A percentile compares a stretch with the other conserved stretches of the same genome.
phyloP scores from a whole-genome alignment of 257 asterid genomes.

The Penstemon barbatus region DNA sequence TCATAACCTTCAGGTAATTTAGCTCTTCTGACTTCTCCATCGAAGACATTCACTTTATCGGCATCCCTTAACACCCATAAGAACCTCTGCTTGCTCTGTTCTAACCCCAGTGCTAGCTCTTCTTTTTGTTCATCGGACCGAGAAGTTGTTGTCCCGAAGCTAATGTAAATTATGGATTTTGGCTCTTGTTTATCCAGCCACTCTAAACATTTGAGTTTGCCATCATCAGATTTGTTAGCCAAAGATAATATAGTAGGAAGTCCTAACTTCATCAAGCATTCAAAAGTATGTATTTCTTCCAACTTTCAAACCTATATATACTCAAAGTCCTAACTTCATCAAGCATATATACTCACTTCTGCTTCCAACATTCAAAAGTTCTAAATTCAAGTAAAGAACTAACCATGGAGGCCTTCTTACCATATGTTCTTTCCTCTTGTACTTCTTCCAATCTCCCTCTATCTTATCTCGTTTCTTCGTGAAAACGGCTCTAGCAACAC shows the following conservation, averaged over 20 bases:
- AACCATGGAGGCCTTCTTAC: constrained; percentile 40
- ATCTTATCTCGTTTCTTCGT: constrained; percentile 26
- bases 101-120: constrained; percentile 44
- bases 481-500: constrained; percentile 16
- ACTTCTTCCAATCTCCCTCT: constrained; percentile 44
- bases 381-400: not conserved
- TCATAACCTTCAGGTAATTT: constrained; percentile 23
- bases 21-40: constrained; percentile 30
- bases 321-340: not conserved
- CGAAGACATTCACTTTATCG: constrained; percentile 17
- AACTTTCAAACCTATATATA: constrained; percentile 28
- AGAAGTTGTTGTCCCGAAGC: constrained; percentile 43
- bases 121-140: constrained; percentile 36
- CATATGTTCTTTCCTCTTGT: constrained; percentile 43
- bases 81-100: constrained; percentile 31
- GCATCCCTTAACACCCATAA: constrained; percentile 30
- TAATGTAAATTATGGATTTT: constrained; percentile 34
- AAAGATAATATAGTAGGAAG: constrained; percentile 24
- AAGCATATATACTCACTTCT: constrained; percentile 17
- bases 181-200: constrained; percentile 36
- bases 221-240: not conserved
- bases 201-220: constrained; percentile 21
- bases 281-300: too few relatives aligned
- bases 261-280: not conserved
- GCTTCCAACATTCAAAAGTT: constrained; percentile 7